Base-by-base conservation (phyloP, 305 asterid species). In the Petunia hybrid region DNA sequence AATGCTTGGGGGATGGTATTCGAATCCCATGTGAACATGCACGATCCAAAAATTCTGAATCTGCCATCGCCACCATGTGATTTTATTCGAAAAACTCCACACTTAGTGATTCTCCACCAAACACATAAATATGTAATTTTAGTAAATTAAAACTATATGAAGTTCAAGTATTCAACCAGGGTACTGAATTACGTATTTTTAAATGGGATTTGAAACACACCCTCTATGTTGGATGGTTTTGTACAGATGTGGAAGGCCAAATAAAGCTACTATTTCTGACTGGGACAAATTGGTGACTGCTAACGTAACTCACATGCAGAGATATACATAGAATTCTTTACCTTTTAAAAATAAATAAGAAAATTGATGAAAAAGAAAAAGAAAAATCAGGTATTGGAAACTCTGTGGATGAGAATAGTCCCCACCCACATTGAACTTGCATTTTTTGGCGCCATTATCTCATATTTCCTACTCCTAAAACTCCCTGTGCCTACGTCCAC, bases 331-430 rank as follows among this genome's bases (percentile, higher is more conserved):
- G 42, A 62, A 31, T 31, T 31, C 1, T 39, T 40, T 9, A 70
- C 8, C 2, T 70, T 69, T 22, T 22, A 31, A 45, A 70, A 10
- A 12, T 42, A 22, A 70, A 2, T n/a, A 70, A 45, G 8, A 45
- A 31, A 46, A 45, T 70, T 22, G 60, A 70, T 46, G 76, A 70
- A 31, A 5, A 46, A 3, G 0, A 14, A 14, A 46, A 8, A 45
- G 10, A 14, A 67, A 8, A 67, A 67, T 16, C 59, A 46, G 61
- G 43, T 48, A 78, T 85, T 77, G 88, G 67, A 81, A 78, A 76
- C 78, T 86, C 74, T 88, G 91, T 89, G 92, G 96, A 85, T 82
- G 89, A 86, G 62, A 88, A 85, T 82, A 84, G 38, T 79, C 83
- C 61, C 77, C 77, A 71, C 80, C 82, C 91, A 83, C 86, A 82